phyloP scores from a whole-genome alignment of 768 basidiomycete species.

The Mrakia hoshinonis region DNA sequence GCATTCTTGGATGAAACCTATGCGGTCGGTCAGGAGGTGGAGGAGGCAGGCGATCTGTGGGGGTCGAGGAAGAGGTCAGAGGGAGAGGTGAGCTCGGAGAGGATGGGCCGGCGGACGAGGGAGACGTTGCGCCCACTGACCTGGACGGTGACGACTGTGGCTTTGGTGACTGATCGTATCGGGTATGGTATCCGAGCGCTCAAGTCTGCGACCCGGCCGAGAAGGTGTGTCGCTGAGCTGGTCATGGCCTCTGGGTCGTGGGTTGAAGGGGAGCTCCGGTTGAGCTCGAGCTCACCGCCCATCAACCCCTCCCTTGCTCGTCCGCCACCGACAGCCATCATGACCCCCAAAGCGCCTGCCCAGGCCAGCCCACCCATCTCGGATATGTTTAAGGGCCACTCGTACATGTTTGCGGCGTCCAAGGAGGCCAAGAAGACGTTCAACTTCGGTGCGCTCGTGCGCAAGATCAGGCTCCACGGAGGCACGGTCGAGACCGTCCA shows the following conservation, averaged over 20 bases:
- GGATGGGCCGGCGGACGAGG: background rate
- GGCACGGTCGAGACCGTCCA: background rate
- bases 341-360: background rate
- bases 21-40: conserved; percentile 16
- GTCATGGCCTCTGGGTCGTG: background rate
- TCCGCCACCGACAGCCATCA: background rate
- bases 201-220: background rate
- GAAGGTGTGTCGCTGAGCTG: background rate
- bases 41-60: conserved; percentile 18
- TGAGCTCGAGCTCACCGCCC: background rate
- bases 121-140: background rate
- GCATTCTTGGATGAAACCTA: conserved; percentile 26
- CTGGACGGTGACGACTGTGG: conserved; percentile 19
- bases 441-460: background rate
- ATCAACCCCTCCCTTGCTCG: background rate
- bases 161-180: background rate
- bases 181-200: background rate
- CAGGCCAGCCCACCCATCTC: background rate
- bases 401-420: background rate
- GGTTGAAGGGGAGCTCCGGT: too few relatives aligned
- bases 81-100: background rate
- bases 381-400: background rate
- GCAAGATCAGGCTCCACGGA: background rate
- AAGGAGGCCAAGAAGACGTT: background rate
- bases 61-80: background rate